Conservation (phyloP, 768 basidiomycete species). For the Suillus fuscotomentosus region DNA sequence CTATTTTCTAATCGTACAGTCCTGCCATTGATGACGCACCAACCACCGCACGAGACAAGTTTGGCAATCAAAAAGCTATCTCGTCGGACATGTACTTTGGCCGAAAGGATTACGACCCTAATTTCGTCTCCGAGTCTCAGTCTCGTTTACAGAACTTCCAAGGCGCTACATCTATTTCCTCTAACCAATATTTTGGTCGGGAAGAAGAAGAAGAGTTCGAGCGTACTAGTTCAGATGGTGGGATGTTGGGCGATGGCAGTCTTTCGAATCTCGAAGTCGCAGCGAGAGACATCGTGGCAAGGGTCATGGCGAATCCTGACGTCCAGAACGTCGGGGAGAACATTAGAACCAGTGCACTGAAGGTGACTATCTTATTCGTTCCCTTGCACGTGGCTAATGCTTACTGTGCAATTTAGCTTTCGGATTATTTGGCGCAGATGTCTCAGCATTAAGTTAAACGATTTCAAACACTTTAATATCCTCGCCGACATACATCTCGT, state of each 20-base stretch:
- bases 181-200: constrained; percentile 94
- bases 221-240: constrained; percentile 51
- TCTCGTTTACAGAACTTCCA: constrained; percentile 80
- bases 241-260: constrained; percentile 46
- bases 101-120: constrained; percentile 81
- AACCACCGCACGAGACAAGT: constrained; percentile 85
- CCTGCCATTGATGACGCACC: constrained; percentile 54
- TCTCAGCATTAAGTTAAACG: constrained; percentile 38
- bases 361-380: constrained; percentile 46
- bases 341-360: constrained; percentile 77
- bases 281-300: constrained; percentile 73
- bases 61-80: constrained; percentile 91
- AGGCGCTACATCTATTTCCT: constrained; percentile 91
- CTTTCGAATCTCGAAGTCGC: constrained; percentile 59
- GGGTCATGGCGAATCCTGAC: constrained; percentile 80
- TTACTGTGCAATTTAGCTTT: constrained; percentile 37
- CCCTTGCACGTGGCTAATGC: background rate
- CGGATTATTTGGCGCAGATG: constrained; percentile 71
- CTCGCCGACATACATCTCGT: background rate
- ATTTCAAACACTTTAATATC: background rate
- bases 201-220: constrained; percentile 65
- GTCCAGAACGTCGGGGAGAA: constrained; percentile 83
- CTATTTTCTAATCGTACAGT: constrained; percentile 11
- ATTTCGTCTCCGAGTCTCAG: constrained; percentile 71
- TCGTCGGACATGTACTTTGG: constrained; percentile 99